Base-by-base conservation (phyloP, 2,329 filamentous ascomycete genomes). In the Fusarium sp. region DNA sequence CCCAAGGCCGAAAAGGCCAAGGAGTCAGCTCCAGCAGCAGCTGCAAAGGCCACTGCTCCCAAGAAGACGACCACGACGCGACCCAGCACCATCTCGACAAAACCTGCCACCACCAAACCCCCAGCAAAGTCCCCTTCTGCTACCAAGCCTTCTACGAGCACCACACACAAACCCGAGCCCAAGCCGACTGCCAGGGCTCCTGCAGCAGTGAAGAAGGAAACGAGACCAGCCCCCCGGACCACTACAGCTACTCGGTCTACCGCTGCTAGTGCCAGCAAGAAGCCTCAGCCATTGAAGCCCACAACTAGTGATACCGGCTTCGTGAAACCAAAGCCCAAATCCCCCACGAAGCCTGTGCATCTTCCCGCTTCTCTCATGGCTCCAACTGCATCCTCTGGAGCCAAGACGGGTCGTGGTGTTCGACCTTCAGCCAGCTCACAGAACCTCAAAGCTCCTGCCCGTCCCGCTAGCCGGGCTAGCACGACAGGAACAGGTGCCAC, bases 381-480 rank as follows among this genome's bases (percentile, higher is more conserved):
- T 7, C 91, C 90, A 33, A 94, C 92, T 5, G 87, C 91, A 24
- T 85, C 92, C 1, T 94, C 89, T 2, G 87, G 87, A 17, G 90
- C 89, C 15, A 93, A 90, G 78, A 82, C 69, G 15, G 58, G 76
- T 7, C 72, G 74, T 9, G 72, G 73, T 36, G 68, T 66, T 15
- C 66, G 73, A 34, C 71, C 77, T 52, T 68, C 77, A 81, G 17
- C 80, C 31, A 82, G 74, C 63, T 72, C 77, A n/a, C 76, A 78
- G 51, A 66, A 79, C 15, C 69, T 77, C 8, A 76, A 78, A 42
- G 66, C 76, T 2, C 63, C 75, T 4, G 79, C 78, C 33, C 84
- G 86, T 42, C 78, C 86, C 1, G 72, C 81, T 40, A 88, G 86
- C 69, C 78, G 85, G 66, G 76, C 79, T n/a, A 85, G 83, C 64